phyloP scores from a whole-genome alignment of 768 basidiomycete species.

The Flagelloscypha sp. region DNA sequence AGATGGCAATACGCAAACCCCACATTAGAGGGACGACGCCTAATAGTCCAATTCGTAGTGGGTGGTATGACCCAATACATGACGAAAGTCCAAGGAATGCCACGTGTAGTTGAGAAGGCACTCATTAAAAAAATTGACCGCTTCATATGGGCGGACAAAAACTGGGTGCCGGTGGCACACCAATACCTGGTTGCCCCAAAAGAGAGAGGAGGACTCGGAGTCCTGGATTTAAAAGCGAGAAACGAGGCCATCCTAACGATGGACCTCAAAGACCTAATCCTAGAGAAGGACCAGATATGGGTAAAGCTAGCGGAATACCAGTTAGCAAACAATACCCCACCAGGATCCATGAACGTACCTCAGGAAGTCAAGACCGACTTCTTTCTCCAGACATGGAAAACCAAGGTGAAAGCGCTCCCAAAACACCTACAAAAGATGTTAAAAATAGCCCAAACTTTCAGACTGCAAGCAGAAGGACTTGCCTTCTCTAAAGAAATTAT shows the following conservation, averaged over 20 bases:
- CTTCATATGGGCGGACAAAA: slow-evolving; percentile 15
- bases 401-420: neutral
- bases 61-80: slow-evolving; percentile 23
- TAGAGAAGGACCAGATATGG: no score
- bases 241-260: slow-evolving; percentile 8
- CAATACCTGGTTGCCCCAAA: slow-evolving; percentile 1
- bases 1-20: slow-evolving; percentile 12
- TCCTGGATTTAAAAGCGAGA: slow-evolving; percentile 6
- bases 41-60: slow-evolving; percentile 11
- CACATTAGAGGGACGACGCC: slow-evolving; percentile 8
- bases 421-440: neutral
- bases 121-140: slow-evolving; percentile 10
- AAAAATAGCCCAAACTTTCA: neutral
- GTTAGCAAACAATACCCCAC: slow-evolving; percentile 7
- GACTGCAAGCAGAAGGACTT: slow-evolving; percentile 5
- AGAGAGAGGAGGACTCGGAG: slow-evolving; percentile 7
- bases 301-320: no score
- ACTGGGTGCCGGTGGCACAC: no score
- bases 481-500: slow-evolving; percentile 7
- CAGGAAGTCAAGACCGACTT: slow-evolving; percentile 7
- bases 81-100: slow-evolving; percentile 22
- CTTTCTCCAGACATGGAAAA: slow-evolving; percentile 21
- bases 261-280: slow-evolving; percentile 5
- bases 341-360: slow-evolving; percentile 3
- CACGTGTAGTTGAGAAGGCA: slow-evolving; percentile 6